These are phyloP conservation scores for Ceratobasidium sp. DNA, from an alignment of 1,284 basidiomycete genomes.

Conservation along the genomic window DNA sequence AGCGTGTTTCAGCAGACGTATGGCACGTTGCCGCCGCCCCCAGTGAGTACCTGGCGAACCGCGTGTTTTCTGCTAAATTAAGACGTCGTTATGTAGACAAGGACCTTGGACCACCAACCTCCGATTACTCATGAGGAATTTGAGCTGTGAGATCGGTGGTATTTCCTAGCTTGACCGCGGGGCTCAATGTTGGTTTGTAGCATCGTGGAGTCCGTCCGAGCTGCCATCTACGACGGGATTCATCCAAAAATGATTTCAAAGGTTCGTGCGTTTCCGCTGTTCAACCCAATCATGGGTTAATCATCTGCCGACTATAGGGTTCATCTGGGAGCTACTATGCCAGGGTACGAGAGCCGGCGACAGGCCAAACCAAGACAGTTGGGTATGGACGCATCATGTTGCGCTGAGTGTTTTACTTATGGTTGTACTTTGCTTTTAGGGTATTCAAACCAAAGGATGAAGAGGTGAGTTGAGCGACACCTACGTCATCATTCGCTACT, in stretches of 20 bases:
- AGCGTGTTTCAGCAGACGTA: conserved; percentile 74
- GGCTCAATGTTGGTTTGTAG: conserved; percentile 51
- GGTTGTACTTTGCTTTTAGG: conserved; percentile 49
- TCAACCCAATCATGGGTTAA: neutral
- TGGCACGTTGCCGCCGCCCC: conserved; percentile 44
- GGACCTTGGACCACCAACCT: conserved; percentile 77
- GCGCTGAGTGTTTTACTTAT: neutral
- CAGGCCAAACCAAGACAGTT: conserved; percentile 74
- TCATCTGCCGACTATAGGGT: conserved; percentile 51
- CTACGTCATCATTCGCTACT: neutral
- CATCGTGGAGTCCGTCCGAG: conserved; percentile 67
- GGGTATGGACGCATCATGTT: conserved; percentile 60
- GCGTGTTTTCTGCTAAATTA: conserved; percentile 22
- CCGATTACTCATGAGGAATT: conserved; percentile 76
- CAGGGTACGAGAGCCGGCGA: conserved; percentile 64
- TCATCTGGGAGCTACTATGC: conserved; percentile 89
- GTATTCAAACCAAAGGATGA: conserved; percentile 93
- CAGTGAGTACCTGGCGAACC: conserved; percentile 50
- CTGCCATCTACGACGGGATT: conserved; percentile 73
- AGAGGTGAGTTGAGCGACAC: conserved; percentile 51
- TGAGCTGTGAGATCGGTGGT: conserved; percentile 60
- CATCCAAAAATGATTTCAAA: conserved; percentile 89
- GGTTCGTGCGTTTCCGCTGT: neutral
- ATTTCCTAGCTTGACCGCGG: conserved; percentile 35
- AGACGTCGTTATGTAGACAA: conserved; percentile 53